Evolutionary conservation across 1,139 yeast genomes (phyloP).

Genomic region (Williopsis jadinii): DNA sequence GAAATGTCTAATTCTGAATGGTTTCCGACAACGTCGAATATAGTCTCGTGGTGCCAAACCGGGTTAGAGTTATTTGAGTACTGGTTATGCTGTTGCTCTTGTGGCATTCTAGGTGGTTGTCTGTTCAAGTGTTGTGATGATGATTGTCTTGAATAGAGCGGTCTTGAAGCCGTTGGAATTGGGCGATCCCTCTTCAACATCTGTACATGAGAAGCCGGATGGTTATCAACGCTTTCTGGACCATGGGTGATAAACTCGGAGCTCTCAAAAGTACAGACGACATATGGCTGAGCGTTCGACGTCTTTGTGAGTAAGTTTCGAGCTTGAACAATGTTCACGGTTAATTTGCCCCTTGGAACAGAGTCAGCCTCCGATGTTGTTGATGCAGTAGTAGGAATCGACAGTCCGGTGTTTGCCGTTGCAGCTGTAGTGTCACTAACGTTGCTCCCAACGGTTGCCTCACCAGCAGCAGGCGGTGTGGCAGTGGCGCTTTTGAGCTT

Average conservation of each 20-base stretch:
- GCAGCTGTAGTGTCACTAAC: neutral
- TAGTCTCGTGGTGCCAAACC: slow-evolving; percentile 85
- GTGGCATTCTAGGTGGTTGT: slow-evolving; percentile 17
- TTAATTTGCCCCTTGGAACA: slow-evolving; percentile 69
- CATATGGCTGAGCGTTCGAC: slow-evolving; percentile 68
- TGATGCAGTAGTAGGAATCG: neutral
- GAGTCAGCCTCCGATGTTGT: neutral
- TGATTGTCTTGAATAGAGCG: slow-evolving; percentile 58
- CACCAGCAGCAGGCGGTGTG: neutral
- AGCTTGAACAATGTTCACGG: slow-evolving; percentile 78
- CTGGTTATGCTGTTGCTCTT: slow-evolving; percentile 5
- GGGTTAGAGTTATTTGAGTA: slow-evolving; percentile 44
- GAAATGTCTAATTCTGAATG: slow-evolving; percentile 80
- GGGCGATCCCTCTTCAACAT: slow-evolving; percentile 12
- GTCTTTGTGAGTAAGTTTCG: slow-evolving; percentile 51
- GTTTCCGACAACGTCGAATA: slow-evolving; percentile 83
- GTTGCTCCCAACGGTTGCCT: neutral
- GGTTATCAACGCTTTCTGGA: slow-evolving; percentile 54
- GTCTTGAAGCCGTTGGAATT: slow-evolving; percentile 24
- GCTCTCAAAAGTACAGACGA: slow-evolving; percentile 88
- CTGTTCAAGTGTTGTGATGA: slow-evolving; percentile 54
- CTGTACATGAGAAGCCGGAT: slow-evolving; percentile 17
- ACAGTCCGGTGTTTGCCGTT: neutral
- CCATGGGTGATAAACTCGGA: slow-evolving; percentile 86
- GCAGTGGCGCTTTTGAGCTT: slow-evolving; percentile 4